Conservation (phyloP, 2,329 filamentous ascomycete genomes). For the Scytalidium lignicola region DNA sequence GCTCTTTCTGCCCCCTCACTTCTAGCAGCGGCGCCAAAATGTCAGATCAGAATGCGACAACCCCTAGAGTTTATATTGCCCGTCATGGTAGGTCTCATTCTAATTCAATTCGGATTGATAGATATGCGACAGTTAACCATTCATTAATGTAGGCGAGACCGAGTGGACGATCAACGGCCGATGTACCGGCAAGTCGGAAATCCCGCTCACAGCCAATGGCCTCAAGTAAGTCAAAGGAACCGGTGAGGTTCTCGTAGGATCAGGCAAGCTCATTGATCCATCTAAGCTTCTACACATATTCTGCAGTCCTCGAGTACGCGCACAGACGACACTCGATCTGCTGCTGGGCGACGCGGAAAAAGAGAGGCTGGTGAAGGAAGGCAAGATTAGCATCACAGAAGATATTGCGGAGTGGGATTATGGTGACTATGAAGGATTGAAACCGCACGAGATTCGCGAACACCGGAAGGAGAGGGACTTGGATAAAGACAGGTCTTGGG, state of each 20-base stretch:
- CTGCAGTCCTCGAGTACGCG: slow-evolving; percentile 37
- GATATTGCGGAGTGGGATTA: slow-evolving; percentile 43
- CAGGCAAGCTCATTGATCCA: slow-evolving; percentile 40
- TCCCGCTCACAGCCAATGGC: slow-evolving; percentile 29
- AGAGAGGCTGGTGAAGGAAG: slow-evolving; percentile 11
- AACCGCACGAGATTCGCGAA: slow-evolving; percentile 33
- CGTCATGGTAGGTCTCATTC: slow-evolving; percentile 23
- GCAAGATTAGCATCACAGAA: slow-evolving; percentile 37
- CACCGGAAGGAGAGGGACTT: slow-evolving; percentile 28
- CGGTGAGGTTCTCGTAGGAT: slow-evolving; percentile 30
- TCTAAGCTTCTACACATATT: slow-evolving; percentile 33
- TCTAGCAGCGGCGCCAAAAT: slow-evolving; percentile 15
- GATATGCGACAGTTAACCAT: too few relatives aligned
- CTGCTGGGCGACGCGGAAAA: slow-evolving; percentile 26
- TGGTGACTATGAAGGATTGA: slow-evolving; percentile 40
- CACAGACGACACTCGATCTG: slow-evolving; percentile 35
- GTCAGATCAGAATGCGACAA: slow-evolving; percentile 31
- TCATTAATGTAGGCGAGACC: slow-evolving; percentile 12
- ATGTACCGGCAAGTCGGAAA: slow-evolving; percentile 31
- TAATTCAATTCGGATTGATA: too few relatives aligned
- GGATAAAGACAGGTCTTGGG: slow-evolving; percentile 37
- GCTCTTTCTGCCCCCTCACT: too few relatives aligned
- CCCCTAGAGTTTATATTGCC: slow-evolving; percentile 6
- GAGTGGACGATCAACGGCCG: slow-evolving; percentile 35
- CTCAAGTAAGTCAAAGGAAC: slow-evolving; percentile 35